phyloP scores from a whole-genome alignment of 1,284 basidiomycete genomes.

The Leccinum pseudoinsigne region DNA sequence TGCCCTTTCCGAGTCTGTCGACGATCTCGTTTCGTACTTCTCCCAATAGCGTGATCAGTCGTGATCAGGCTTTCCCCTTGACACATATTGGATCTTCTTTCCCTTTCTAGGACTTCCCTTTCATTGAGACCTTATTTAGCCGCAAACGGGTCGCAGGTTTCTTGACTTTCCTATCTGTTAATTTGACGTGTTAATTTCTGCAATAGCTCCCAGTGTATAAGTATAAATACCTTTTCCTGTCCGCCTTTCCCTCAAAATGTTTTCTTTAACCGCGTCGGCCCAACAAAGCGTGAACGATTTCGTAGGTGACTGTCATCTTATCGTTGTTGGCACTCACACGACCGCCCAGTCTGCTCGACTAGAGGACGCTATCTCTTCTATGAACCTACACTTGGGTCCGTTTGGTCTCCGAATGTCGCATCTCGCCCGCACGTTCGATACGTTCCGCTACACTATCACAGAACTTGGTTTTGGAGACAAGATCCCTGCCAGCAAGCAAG shows the following conservation, averaged over 20 bases:
- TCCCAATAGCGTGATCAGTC: not conserved
- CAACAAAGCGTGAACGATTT: not conserved
- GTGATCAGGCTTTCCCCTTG: not conserved
- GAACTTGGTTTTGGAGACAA: not conserved
- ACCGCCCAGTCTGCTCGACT: not conserved
- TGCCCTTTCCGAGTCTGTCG: slow-evolving; percentile 12
- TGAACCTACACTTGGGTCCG: not conserved
- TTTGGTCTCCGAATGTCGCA: not conserved
- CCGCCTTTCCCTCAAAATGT: not conserved
- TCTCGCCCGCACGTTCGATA: not conserved
- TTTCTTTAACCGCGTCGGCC: not conserved
- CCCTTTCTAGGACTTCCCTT: not conserved
- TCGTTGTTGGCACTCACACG: not conserved
- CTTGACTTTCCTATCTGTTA: not conserved
- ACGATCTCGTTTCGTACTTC: not conserved
- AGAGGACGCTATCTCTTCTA: not conserved
- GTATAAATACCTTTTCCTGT: not conserved
- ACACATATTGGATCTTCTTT: not conserved
- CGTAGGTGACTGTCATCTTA: not conserved
- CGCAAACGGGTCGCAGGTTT: not conserved
- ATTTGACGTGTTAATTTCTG: not conserved
- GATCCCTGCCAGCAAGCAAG: not conserved
- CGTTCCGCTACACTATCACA: not conserved
- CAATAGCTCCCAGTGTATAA: not conserved
- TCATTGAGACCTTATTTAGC: not conserved